Evolutionary conservation across 345 rosid genomes (phyloP), one percentile per base, ranked within the genome.

Genomic region (Abelmoschus esculentus): DNA sequence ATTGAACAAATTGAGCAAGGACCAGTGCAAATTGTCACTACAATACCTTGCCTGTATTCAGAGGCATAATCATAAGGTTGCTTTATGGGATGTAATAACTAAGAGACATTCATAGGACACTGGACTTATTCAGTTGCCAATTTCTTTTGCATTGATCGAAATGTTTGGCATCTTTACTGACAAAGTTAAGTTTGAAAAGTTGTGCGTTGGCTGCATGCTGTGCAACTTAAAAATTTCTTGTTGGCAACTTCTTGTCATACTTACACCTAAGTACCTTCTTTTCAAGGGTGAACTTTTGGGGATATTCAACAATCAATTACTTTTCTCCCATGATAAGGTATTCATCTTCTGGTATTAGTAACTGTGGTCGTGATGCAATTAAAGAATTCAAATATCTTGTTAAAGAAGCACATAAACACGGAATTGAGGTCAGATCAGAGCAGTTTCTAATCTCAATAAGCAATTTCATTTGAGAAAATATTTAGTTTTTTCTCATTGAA

Each of bases 261-360:
- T 54, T 32, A 69, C 19, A 54, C 53, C 10, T 5, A 38, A 3
- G 15, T 40, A 29, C 46, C 80, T 69, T 76, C 71, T 79, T 79
- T 76, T 50, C 88, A 93, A 97, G 96, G 79, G 86, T 66, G 78
- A 93, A 93, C 70, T 93, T 93, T 79, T 93, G 98, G 98, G 97
- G 98, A 75, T 93, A 93, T 77, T 93, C 98, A 18, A 89, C 97
- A 50, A 61, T 93, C 81, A 86, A 84, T 72, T 91, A 75, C 86
- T 93, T 91, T 78, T 88, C 98, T 53, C 98, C 98, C 46, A 91
- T 93, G 98, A 73, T 85, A 66, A 86, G 96, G 85, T 91, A 93
- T 79, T 83, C 98, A 70, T 89, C 91, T 67, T 75, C 82, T 77
- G 92, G 87, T 71, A 74, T 64, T 44, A 63, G 47, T 46, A 86